These are phyloP conservation scores for Pneumocystis sp. DNA, from an alignment of 1,139 yeast species.

Conservation along the genomic window DNA sequence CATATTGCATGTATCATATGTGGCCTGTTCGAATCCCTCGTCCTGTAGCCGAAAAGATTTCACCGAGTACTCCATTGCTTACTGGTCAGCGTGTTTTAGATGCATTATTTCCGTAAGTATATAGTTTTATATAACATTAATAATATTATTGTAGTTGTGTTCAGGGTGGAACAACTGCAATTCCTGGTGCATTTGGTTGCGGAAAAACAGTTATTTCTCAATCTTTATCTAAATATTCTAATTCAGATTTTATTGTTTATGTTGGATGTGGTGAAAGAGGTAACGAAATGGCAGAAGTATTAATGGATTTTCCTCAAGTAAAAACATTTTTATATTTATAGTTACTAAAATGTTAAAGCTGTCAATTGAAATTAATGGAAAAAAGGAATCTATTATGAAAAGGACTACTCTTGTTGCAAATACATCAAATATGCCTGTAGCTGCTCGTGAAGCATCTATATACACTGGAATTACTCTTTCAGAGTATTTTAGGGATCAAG, in stretches of 20 bases:
- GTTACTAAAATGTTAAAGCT: conserved; percentile 23
- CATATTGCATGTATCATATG: conserved; percentile 89
- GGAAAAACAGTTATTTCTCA: conserved; percentile 98
- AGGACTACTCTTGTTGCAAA: conserved; percentile 97
- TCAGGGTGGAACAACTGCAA: conserved; percentile 99
- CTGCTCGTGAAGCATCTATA: conserved; percentile 98
- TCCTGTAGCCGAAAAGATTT: conserved; percentile 84
- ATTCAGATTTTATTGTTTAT: conserved; percentile 89
- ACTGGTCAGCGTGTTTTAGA: conserved; percentile 99
- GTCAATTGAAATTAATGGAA: conserved; percentile 76
- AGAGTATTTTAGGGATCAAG: conserved; percentile 99
- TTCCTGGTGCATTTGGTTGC: conserved; percentile 99
- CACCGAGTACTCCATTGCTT: conserved; percentile 86
- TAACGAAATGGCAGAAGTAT: conserved; percentile 97
- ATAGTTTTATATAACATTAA: background rate
- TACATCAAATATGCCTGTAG: conserved; percentile 99
- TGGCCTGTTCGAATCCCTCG: conserved; percentile 99
- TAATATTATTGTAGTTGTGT: conserved; percentile 39
- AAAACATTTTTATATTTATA: background rate
- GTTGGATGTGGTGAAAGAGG: conserved; percentile 94
- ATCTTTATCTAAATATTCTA: conserved; percentile 89
- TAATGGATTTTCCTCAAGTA: conserved; percentile 94
- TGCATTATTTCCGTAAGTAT: conserved; percentile 60
- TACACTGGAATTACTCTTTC: conserved; percentile 98
- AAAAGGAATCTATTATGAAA: conserved; percentile 97